Base-by-base conservation (phyloP, 768 basidiomycete species). In the Hericium erinaceus region DNA sequence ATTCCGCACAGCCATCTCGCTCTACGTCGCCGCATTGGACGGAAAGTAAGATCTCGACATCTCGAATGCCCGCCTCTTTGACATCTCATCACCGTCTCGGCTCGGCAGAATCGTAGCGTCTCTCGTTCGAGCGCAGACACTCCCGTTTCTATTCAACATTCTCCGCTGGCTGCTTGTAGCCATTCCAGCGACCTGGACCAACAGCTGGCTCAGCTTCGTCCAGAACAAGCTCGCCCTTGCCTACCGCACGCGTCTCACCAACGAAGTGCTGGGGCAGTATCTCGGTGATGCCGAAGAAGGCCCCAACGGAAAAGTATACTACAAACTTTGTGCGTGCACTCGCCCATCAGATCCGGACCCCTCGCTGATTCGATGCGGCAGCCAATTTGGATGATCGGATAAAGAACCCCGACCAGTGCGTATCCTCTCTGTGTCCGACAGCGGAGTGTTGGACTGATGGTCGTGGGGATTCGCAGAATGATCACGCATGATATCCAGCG, bases 331-430 rank as follows among this genome's bases (percentile, higher is more conserved):
- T 87, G 64, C 59, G 84, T 71, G 33, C 53, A 44, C 6, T 38
- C 13, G 22, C 15, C 39, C 38, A 51, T 15, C 49, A 46, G 44
- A 37, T 28, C 20, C 24, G 33, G 13, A 39, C 6, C 54, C 50
- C 22, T 41, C 44, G 11, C 38, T 60, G 18, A 40, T 28, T 46
- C 33, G 33, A 44, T 33, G 20, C 18, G 24, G 20, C 48, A 92
- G 93, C 90, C 48, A 97, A 97, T 69, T 73, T 98, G 64, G 95
- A 98, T 67, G 95, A 98, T 67, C 78, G 95, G 52, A 93, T 98
- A 52, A 93, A 93, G 76, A 97, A 98, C 64, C 88, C 92, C 15
- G 94, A 98, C 69, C 93, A 97, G 88, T 89, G 56, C 64, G 80
- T 67, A 51, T 33, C 24, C 24, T 9, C 26, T 10, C 20, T 44